phyloP scores from a whole-genome alignment of 257 asterid species.

The Solanum etuberosum region DNA sequence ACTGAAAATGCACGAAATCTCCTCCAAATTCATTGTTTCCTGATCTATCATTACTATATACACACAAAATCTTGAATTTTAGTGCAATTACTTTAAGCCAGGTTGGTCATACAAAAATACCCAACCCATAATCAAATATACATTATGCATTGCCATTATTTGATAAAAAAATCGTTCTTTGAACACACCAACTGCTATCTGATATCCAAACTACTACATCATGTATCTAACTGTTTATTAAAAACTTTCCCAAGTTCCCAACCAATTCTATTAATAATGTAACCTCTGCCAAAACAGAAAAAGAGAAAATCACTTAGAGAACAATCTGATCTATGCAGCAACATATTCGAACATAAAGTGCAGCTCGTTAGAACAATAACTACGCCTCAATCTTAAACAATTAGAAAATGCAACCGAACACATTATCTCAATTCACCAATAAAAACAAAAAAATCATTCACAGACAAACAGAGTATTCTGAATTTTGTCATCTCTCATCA shows the following conservation, averaged over 20 bases:
- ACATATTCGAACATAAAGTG: not conserved
- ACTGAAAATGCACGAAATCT: not conserved
- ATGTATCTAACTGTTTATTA: not conserved
- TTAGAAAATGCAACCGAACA: not conserved
- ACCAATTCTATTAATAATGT: not conserved
- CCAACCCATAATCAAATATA: not conserved
- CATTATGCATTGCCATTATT: not conserved
- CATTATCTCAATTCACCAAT: not conserved
- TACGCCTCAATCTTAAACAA: not conserved
- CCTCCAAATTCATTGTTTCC: not conserved
- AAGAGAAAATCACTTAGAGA: not conserved
- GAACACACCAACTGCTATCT: not conserved
- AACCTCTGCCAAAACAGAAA: not conserved
- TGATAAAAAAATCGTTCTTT: not conserved
- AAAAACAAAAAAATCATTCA: not conserved
- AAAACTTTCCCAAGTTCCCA: not conserved
- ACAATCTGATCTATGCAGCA: not conserved
- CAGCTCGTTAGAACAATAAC: not conserved
- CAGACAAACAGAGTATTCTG: not conserved
- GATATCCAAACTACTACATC: not conserved
- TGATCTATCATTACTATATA: not conserved
- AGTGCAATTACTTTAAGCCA: not conserved
- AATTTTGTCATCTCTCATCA: not conserved
- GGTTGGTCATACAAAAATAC: not conserved
- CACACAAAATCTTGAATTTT: not conserved